A percentile compares a stretch with the other conserved stretches of the same genome.
Evolutionary conservation across 805 yeast species (phyloP).

Genomic region (Metschnikowia sp.): DNA sequence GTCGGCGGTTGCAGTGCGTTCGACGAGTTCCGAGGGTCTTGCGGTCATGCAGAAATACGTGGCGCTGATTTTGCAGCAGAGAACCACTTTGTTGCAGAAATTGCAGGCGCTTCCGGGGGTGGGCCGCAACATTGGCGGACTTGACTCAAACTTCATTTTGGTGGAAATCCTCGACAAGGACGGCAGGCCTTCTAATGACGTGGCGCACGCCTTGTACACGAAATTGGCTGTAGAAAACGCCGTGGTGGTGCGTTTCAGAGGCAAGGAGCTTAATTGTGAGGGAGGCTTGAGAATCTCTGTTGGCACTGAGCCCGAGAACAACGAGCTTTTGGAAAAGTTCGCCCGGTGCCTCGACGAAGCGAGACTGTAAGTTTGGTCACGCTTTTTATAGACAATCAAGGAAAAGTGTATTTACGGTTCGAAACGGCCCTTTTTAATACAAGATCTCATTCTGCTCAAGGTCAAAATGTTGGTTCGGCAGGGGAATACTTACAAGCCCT

Average conservation of each 20-base stretch:
- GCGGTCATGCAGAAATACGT: slow-evolving; percentile 56
- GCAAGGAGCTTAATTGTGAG: slow-evolving; percentile 80
- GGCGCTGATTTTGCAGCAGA: slow-evolving; percentile 48
- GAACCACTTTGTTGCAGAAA: slow-evolving; percentile 49
- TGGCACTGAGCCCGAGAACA: slow-evolving; percentile 80
- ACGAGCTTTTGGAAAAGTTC: slow-evolving; percentile 50
- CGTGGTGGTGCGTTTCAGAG: slow-evolving; percentile 90
- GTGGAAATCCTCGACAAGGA: slow-evolving; percentile 61
- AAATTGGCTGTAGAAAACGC: slow-evolving; percentile 66
- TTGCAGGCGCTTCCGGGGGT: slow-evolving; percentile 59
- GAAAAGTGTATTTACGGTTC: too few relatives aligned
- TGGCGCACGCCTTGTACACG: slow-evolving; percentile 66
- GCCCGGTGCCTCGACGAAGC: slow-evolving; percentile 21
- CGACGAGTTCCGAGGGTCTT: slow-evolving; percentile 59
- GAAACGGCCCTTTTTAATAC: too few relatives aligned
- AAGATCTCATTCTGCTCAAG: too few relatives aligned
- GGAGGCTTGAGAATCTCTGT: slow-evolving; percentile 87
- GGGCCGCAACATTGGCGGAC: slow-evolving; percentile 75
- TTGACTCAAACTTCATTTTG: slow-evolving; percentile 82
- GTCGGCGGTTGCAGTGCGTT: slow-evolving; percentile 69
- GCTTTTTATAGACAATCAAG: too few relatives aligned
- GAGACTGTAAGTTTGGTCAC: not conserved
- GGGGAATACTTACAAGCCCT: too few relatives aligned
- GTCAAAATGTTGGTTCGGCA: too few relatives aligned
- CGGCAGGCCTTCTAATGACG: slow-evolving; percentile 63